These are phyloP conservation scores for Elsinoe fawcettii DNA, from an alignment of 2,329 filamentous ascomycete species.

Conservation along the genomic window DNA sequence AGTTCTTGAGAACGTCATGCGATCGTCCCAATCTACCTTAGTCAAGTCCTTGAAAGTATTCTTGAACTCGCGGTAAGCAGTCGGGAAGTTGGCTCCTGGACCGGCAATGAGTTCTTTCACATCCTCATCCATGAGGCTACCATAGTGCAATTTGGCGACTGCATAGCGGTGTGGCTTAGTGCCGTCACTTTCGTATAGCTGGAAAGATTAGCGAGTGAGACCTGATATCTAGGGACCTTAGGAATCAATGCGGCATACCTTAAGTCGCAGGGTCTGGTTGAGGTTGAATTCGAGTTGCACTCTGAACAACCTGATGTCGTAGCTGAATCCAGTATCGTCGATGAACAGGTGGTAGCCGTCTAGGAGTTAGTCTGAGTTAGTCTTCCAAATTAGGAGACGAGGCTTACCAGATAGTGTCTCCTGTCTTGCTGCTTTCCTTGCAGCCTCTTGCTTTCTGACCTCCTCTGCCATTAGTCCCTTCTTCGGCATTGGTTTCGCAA, in stretches of 20 bases:
- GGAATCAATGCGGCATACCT: conserved; percentile 15
- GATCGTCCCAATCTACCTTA: conserved; percentile 35
- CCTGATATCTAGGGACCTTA: conserved; percentile 16
- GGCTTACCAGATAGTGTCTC: conserved; percentile 31
- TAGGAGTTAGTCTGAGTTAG: conserved; percentile 26
- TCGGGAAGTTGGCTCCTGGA: conserved; percentile 26
- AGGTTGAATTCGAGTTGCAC: conserved; percentile 39
- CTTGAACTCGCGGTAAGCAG: conserved; percentile 33
- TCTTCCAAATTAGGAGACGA: neutral
- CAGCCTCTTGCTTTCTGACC: conserved; percentile 21
- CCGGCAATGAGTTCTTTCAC: conserved; percentile 24
- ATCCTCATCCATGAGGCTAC: neutral
- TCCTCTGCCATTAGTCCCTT: conserved; percentile 17
- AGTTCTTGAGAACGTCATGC: conserved; percentile 22
- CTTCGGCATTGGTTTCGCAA: neutral
- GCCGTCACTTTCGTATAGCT: neutral
- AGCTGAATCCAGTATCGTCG: conserved; percentile 56
- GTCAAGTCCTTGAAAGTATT: conserved; percentile 35
- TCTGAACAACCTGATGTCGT: conserved; percentile 55
- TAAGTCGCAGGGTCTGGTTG: conserved; percentile 47
- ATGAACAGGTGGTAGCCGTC: conserved; percentile 57
- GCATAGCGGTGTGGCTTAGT: neutral
- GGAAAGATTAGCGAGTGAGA: neutral
- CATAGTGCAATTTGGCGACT: neutral
- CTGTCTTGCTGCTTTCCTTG: conserved; percentile 20